phyloP scores from a whole-genome alignment of 208 protist species.

The Acanthamoeba rhysodes region DNA sequence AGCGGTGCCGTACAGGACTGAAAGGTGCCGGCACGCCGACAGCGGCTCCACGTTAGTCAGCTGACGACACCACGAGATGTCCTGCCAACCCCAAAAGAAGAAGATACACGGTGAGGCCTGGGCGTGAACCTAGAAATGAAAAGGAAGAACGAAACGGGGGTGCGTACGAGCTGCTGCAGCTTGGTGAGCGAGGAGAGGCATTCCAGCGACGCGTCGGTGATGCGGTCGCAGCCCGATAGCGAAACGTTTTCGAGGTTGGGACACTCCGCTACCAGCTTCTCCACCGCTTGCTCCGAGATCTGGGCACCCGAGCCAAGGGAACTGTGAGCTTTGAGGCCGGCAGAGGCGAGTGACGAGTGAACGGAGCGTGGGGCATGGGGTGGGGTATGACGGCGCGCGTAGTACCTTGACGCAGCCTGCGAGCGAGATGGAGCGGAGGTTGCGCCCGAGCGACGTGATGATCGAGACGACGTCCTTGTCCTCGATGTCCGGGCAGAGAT shows the following conservation, averaged over 20 bases:
- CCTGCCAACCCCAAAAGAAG: not conserved
- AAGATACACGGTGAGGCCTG: not conserved
- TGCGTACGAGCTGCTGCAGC: not conserved
- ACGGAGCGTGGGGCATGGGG: not conserved
- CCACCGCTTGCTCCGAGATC: not conserved
- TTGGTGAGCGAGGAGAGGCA: not conserved
- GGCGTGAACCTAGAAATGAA: no score
- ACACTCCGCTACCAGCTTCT: not conserved
- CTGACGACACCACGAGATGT: not conserved
- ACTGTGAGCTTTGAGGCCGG: no score
- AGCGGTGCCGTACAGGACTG: not conserved
- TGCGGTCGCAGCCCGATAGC: not conserved
- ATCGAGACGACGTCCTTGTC: not conserved
- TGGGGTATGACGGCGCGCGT: not conserved
- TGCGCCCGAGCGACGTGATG: not conserved
- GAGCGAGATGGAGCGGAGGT: not conserved
- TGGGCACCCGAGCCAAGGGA: not conserved
- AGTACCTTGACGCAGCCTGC: constrained; percentile 9
- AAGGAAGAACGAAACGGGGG: no score
- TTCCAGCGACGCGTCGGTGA: not conserved
- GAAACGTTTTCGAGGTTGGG: not conserved
- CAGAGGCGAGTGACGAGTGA: no score
- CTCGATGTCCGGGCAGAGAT: not conserved
- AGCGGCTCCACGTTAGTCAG: not conserved
- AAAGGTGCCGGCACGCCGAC: not conserved